Evolutionary conservation across 2,329 filamentous ascomycete genomes (phyloP).

Genomic region (Trichoderma cornu-damae): DNA sequence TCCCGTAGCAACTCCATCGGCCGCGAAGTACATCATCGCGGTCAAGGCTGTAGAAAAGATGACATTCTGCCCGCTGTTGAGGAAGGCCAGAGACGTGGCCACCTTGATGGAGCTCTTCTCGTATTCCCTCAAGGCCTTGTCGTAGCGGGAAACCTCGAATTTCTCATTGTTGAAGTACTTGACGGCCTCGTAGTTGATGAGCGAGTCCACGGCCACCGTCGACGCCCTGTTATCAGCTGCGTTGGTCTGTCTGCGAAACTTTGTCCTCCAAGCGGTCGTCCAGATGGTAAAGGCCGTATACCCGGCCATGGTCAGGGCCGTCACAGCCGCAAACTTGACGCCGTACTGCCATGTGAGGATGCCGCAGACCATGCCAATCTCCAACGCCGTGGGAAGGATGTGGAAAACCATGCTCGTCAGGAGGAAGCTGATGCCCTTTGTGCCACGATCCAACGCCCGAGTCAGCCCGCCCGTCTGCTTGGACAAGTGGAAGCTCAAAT

Average conservation of each 20-base stretch:
- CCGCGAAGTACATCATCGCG: slow-evolving; percentile 96
- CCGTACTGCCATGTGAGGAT: slow-evolving; percentile 97
- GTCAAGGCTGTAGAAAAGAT: slow-evolving; percentile 94
- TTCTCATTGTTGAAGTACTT: slow-evolving; percentile 99
- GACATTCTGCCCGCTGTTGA: slow-evolving; percentile 94
- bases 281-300: slow-evolving; percentile 97
- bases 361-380: slow-evolving; percentile 92
- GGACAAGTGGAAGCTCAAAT: slow-evolving; percentile 88
- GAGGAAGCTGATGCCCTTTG: slow-evolving; percentile 96
- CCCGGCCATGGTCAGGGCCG: slow-evolving; percentile 80
- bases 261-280: slow-evolving; percentile 95
- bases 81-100: slow-evolving; percentile 82
- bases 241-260: slow-evolving; percentile 91
- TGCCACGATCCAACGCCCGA: slow-evolving; percentile 89
- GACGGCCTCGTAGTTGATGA: slow-evolving; percentile 98
- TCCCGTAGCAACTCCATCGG: slow-evolving; percentile 78
- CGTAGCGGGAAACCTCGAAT: slow-evolving; percentile 87
- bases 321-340: slow-evolving; percentile 84
- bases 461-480: slow-evolving; percentile 94
- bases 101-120: slow-evolving; percentile 96
- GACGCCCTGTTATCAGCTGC: slow-evolving; percentile 93
- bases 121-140: slow-evolving; percentile 78
- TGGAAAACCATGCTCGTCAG: slow-evolving; percentile 99
- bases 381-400: slow-evolving; percentile 84
- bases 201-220: slow-evolving; percentile 89